Evolutionary conservation across 495 filamentous ascomycete genomes (phyloP), one percentile per base, ranked within the genome.

Genomic region (Aspergillus baeticus): DNA sequence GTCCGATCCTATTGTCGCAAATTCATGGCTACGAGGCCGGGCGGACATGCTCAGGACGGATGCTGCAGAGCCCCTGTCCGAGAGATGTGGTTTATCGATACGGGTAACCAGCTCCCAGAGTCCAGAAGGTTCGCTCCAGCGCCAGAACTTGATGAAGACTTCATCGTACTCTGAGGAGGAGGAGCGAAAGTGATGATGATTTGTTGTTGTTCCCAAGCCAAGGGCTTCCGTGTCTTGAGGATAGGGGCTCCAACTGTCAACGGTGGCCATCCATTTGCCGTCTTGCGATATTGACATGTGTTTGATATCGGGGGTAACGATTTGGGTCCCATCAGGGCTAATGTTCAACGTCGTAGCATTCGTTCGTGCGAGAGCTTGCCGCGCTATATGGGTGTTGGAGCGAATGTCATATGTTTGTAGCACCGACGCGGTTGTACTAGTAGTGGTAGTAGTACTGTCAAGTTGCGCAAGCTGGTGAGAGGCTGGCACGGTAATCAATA

Each of bases 91-190:
- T 11, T 84, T 78, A 67, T 96, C 89, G 37, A 98, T 83, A 17
- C 93, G 81, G 6, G 91, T 87, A 26, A 88, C 82, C 11, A 98
- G 72, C 64, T 90, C 83, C 81, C 92, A 90, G 2, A 75, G 66
- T 37, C 78, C 77, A 31, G 77, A 79, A 31, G 83, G 81, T 18
- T 78, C 69, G 36, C 81, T 82, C 79, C 90, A 91, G 50, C 80
- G 80, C 94, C 94, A 99, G 66, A 99, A 93, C 62, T 93, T 96
- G 20, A 99, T 73, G 60, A 86, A 88, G 2, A 90, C 78, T 63
- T 99, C 94, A 6, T 81, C 79, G 17, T 64, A 69, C 3, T 63
- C 52, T n/a, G n/a, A n/a, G n/a, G n/a, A n/a, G n/a, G n/a, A n/a
- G 29, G 75, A 80, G 50, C 83, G 77, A 43, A 76, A 74, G 17